Evolutionary conservation across 495 filamentous ascomycete species (phyloP), one percentile per base, ranked within the genome.

Genomic region (Friedmanniomyces simplex): DNA sequence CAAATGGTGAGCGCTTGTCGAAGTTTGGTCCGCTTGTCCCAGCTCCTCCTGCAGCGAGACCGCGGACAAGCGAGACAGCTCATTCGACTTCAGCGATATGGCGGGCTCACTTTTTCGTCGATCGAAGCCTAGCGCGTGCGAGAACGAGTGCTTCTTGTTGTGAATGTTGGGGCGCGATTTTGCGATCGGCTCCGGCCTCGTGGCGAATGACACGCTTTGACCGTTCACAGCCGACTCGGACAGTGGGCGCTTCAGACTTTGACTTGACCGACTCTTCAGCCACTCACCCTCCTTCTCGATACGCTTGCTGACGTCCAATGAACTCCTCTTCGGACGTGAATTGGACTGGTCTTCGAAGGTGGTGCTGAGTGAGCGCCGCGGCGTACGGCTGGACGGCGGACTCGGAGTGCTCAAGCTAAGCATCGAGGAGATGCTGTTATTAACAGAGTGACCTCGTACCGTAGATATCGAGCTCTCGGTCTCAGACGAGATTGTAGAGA

Each of bases 401-500:
- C 67, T 73, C 1, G 71, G 54, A 16, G 66, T 52, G 13, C 70
- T 61, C 20, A 71, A 55, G 26, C 81, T 82, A 11, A 81, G 69
- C 43, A 86, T 68, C 1, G 84, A 84, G 0, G 80, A 83, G 7
- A 85, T 77, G 57, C 80, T 85, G 25, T 78, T 79, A 11, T 80
- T 79, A 25, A 84, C 74, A 16, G 80, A 83, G 63, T 88, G 81
- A 45, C 76, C 81, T 30, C 82, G 76, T 20, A 83, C 71, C 3
- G 79, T 84, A 25, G 74, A 72, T 42, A 79, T 68, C 22, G 79
- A 88, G 60, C 81, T 87, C 45, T 85, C 82, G 0, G 85, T 84
- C 57, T 89, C 86, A 8, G 81, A 84, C 1, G 87, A 91, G 8
- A 87, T 77, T 8, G 86, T 75, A 11, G 87, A 89, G 8, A 87